A percentile compares a stretch with the other conserved stretches of the same genome.
These are phyloP conservation scores for Mucor mucedo DNA, from an alignment of 371 early-diverging fungal species.

Conservation along the genomic window DNA sequence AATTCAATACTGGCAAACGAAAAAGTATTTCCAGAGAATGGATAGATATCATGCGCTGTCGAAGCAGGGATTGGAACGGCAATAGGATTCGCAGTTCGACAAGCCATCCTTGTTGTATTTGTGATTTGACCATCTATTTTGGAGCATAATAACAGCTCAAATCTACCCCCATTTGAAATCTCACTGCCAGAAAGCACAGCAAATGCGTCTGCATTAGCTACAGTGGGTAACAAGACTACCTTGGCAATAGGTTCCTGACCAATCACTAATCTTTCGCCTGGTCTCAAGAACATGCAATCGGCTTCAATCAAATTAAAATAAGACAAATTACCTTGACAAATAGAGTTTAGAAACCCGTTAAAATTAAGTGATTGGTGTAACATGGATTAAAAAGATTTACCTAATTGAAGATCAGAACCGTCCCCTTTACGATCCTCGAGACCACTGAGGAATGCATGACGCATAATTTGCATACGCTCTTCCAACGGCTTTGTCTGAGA, in stretches of 20 bases:
- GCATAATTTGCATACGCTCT: constrained; percentile 69
- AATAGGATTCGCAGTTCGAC: constrained; percentile 33
- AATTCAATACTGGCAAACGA: constrained; percentile 49
- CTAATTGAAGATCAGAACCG: constrained; percentile 41
- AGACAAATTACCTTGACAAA: constrained; percentile 30
- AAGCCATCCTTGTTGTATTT: constrained; percentile 26
- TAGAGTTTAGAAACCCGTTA: constrained; percentile 5
- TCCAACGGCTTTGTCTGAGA: constrained; percentile 70
- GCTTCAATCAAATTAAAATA: constrained; percentile 22
- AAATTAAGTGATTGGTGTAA: constrained; percentile 16
- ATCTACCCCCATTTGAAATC: constrained; percentile 35
- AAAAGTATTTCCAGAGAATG: constrained; percentile 50
- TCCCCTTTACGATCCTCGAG: constrained; percentile 55
- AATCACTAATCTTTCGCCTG: constrained; percentile 34
- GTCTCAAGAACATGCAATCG: constrained; percentile 22
- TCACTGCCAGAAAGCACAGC: constrained; percentile 52
- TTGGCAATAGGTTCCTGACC: constrained; percentile 9
- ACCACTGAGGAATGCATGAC: constrained; percentile 63
- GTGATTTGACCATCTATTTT: constrained; percentile 8
- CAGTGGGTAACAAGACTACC: constrained; percentile 39
- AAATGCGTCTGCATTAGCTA: constrained; percentile 50
- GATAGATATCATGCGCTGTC: constrained; percentile 29
- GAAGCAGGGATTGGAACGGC: constrained; percentile 57
- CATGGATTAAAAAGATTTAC: constrained; percentile 17
- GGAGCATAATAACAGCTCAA: constrained; percentile 55